Base-by-base conservation (phyloP, 2,329 filamentous ascomycete species). In the Talaromyces sp. region DNA sequence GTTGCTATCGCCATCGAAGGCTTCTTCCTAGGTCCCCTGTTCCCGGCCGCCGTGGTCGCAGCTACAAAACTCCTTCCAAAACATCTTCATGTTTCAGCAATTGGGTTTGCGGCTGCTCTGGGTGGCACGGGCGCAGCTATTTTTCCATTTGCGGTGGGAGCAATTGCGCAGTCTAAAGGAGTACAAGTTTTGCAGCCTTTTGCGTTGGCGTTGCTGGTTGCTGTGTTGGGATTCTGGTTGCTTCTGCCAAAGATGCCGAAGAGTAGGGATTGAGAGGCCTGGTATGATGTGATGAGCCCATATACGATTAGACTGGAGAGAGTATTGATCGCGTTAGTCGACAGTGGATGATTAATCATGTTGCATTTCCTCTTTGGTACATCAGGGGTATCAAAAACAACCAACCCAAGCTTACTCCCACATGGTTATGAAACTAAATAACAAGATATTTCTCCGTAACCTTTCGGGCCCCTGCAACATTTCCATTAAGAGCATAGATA, bases 1-100 rank as follows among this genome's bases (percentile, higher is more conserved):
- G 80, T 92, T 14, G 87, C 89, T 28, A 88, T 92, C 23, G 81
- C 85, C 0, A 75, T 93, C 0, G 82, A 92, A 63, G 91, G 91
- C 0, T 91, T 93, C 80, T 91, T 93, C 69, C 81, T 93, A 0
- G 91, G 91, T 0, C 91, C 91, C 0, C 75, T 95, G 21, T 95
- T 93, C 71, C 90, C 91, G 0, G 88, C 87, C 1, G 89, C 85
- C 0, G 83, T 95, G 9, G 86, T 93, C 0, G 86, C 86, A 0
- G 85, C 87, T 4, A 91, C 89, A 0, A 92, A 91, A 68, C 79
- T 95, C 3, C 79, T 96, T 1, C 90, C 91, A 0, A 81, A 80
- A 42, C 83, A 90, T 64, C 79, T 92, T 28, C 92, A 96, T 69
- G 89, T 95, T 46, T 86, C 84, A n/a, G 86, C 88, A 0, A 91